A percentile compares a stretch with the other conserved stretches of the same genome.
Conservation (phyloP, 768 basidiomycete genomes). For the Boletus fagicola region DNA sequence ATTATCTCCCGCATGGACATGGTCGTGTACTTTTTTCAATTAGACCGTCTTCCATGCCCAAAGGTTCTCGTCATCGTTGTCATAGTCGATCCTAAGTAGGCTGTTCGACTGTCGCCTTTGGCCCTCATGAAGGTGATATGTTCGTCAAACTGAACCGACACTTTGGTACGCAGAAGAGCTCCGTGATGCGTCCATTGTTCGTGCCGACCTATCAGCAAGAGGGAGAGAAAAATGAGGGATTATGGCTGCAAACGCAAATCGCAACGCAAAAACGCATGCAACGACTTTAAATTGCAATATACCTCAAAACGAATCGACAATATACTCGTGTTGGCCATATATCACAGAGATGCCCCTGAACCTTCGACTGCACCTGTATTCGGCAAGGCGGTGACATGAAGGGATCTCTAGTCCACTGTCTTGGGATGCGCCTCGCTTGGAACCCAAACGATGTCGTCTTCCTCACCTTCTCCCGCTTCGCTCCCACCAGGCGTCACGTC, state of each 20-base stretch:
- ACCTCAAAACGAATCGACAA: conserved; percentile 12
- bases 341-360: conserved; percentile 17
- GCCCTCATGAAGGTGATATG: conserved; percentile 8
- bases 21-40: conserved; percentile 1
- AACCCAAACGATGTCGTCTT: conserved; percentile 36
- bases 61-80: conserved; percentile 13
- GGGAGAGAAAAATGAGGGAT: neutral
- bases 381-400: conserved; percentile 8
- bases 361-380: conserved; percentile 1
- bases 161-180: conserved; percentile 8
- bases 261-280: conserved; percentile 3
- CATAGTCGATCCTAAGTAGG: conserved; percentile 3
- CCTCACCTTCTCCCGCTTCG: conserved; percentile 25
- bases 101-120: conserved; percentile 1
- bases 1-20: too few species aligned
- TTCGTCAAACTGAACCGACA: conserved; percentile 14
- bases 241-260: conserved; percentile 13
- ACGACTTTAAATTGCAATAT: conserved; percentile 14
- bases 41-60: neutral
- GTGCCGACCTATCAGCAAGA: conserved; percentile 4
- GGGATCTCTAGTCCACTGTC: conserved; percentile 14
- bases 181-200: conserved; percentile 13
- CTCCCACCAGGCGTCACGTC: conserved; percentile 25
- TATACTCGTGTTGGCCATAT: conserved; percentile 4
- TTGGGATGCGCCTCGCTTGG: conserved; percentile 14